phyloP scores from a whole-genome alignment of 2,329 filamentous ascomycete species.

The Fonsecaea erecta region DNA sequence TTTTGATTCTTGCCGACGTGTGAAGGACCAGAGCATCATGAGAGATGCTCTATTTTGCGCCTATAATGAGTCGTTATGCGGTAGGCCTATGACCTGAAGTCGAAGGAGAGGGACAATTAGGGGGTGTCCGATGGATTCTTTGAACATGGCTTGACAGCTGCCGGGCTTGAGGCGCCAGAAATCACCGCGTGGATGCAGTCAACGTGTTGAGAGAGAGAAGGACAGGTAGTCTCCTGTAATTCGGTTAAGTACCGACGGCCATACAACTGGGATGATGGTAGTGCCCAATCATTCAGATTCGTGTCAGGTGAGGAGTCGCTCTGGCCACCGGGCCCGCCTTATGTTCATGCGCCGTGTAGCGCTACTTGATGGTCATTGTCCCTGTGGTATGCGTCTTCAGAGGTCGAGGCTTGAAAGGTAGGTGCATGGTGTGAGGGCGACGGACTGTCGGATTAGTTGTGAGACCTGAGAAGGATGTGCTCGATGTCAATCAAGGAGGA shows the following conservation, averaged over 20 bases:
- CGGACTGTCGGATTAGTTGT: background rate
- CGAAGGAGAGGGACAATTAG: background rate
- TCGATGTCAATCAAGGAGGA: background rate
- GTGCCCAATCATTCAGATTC: too few relatives aligned
- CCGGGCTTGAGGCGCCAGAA: background rate
- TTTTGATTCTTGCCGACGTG: too few relatives aligned
- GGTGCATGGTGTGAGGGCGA: too few relatives aligned
- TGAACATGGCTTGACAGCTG: background rate
- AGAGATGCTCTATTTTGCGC: too few relatives aligned
- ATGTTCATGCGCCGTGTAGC: background rate
- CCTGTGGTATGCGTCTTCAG: background rate
- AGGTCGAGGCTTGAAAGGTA: background rate
- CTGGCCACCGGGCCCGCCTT: background rate
- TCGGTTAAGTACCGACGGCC: background rate
- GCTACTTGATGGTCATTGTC: background rate
- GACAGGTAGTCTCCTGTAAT: background rate
- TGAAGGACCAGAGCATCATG: too few relatives aligned
- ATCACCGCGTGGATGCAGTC: background rate
- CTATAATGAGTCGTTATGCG: background rate
- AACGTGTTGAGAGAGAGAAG: background rate
- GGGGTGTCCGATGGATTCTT: background rate
- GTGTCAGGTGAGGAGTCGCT: background rate
- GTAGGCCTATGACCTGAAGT: background rate
- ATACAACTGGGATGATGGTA: too few relatives aligned
- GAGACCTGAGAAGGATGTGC: background rate